Evolutionary conservation across 495 filamentous ascomycete genomes (phyloP).

Genomic region (Hyphodiscus hymeniophilus): DNA sequence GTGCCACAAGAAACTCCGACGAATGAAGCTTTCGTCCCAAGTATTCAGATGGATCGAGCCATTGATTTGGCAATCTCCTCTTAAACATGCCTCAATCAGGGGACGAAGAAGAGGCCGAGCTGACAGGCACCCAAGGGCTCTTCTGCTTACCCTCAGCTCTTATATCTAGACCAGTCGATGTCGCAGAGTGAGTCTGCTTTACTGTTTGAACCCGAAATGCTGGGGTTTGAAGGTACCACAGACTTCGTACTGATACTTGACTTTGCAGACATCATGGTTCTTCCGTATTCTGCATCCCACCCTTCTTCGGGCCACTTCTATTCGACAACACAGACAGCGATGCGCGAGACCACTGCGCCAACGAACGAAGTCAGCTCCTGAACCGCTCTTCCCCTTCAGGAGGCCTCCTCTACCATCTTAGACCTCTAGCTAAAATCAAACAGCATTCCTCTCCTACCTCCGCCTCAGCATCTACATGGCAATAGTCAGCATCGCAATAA

Average conservation of each 20-base stretch:
- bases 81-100: constrained; percentile 7
- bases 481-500: constrained; percentile 80
- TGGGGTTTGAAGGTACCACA: background rate
- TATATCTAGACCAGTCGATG: background rate
- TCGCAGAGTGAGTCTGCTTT: constrained; percentile 5
- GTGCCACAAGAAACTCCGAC: too few species aligned
- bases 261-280: constrained; percentile 2
- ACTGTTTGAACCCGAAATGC: background rate
- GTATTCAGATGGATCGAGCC: too few species aligned
- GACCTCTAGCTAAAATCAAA: background rate
- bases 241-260: background rate
- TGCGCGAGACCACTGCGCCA: constrained; percentile 75
- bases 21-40: too few species aligned
- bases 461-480: constrained; percentile 86
- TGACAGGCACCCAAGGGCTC: constrained; percentile 3
- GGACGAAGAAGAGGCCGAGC: constrained; percentile 12
- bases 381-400: constrained; percentile 14
- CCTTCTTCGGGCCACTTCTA: constrained; percentile 67
- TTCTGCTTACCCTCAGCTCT: constrained; percentile 8
- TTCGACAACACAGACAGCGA: constrained; percentile 87
- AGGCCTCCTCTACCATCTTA: background rate
- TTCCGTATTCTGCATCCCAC: constrained; percentile 57
- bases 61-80: too few species aligned
- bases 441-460: constrained; percentile 86
- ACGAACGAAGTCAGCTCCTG: constrained; percentile 59